Evolutionary conservation across 2,329 filamentous ascomycete genomes (phyloP).

Genomic region (Nannizzia gypsea): DNA sequence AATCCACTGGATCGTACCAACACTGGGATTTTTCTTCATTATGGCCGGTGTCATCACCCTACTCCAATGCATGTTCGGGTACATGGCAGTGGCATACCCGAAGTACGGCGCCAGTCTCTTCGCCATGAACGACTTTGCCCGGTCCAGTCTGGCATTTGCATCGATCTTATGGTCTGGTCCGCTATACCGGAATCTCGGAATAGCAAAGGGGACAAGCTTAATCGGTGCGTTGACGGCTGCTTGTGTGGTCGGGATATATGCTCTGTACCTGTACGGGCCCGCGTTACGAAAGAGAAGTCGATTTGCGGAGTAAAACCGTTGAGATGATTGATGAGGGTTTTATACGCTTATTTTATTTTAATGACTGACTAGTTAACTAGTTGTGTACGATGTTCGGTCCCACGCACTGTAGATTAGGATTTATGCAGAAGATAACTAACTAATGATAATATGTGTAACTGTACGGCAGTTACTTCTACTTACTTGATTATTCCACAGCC

Average conservation of each 20-base stretch:
- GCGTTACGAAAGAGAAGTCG: neutral
- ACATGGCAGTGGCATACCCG: conserved; percentile 22
- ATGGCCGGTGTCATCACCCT: conserved; percentile 19
- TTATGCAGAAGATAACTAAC: no score
- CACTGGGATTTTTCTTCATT: conserved; percentile 40
- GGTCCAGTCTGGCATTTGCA: neutral
- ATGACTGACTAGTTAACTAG: no score
- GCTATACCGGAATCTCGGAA: neutral
- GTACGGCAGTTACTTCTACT: no score
- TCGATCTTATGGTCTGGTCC: neutral
- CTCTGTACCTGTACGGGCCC: neutral
- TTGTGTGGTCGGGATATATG: neutral
- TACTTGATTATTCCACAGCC: no score
- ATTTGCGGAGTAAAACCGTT: neutral
- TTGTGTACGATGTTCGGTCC: no score
- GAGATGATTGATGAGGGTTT: neutral
- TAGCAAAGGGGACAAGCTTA: neutral
- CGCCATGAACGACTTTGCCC: conserved; percentile 30
- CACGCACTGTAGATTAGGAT: no score
- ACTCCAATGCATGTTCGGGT: conserved; percentile 17
- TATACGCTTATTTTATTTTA: neutral
- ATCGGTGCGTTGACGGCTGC: neutral
- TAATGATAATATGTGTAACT: no score
- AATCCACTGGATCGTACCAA: conserved; percentile 36
- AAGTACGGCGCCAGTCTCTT: conserved; percentile 31